A percentile compares a stretch with the other conserved stretches of the same genome.
Conservation (phyloP, 805 yeast genomes). For the Candida silvicultrix region DNA sequence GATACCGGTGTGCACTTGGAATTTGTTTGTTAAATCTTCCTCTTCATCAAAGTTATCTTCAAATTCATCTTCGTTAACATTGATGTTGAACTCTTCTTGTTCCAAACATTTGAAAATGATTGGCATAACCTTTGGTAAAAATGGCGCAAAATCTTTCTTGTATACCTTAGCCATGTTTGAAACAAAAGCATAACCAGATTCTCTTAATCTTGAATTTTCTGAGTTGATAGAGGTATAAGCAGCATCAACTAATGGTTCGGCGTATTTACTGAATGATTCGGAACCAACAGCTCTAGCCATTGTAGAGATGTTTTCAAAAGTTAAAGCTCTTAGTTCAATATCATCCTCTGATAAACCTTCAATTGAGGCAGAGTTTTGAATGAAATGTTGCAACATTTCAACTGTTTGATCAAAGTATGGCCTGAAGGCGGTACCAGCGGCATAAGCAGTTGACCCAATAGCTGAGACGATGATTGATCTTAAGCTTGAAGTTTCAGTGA, state of each 20-base stretch:
- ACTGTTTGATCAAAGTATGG: slow-evolving; percentile 85
- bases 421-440: slow-evolving; percentile 80
- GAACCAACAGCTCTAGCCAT: slow-evolving; percentile 97
- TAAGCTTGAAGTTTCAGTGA: slow-evolving; percentile 64
- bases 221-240: slow-evolving; percentile 75
- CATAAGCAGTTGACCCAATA: slow-evolving; percentile 94
- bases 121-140: slow-evolving; percentile 77
- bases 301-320: slow-evolving; percentile 89
- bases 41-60: slow-evolving; percentile 37
- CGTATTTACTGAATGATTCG: slow-evolving; percentile 77
- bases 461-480: slow-evolving; percentile 86
- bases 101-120: slow-evolving; percentile 76
- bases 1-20: slow-evolving; percentile 89
- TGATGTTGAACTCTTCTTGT: slow-evolving; percentile 77
- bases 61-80: slow-evolving; percentile 43
- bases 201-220: slow-evolving; percentile 81
- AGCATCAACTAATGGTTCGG: slow-evolving; percentile 83
- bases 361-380: slow-evolving; percentile 57
- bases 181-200: slow-evolving; percentile 89
- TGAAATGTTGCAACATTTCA: slow-evolving; percentile 74
- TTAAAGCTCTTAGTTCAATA: slow-evolving; percentile 83
- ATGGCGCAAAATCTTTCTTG: slow-evolving; percentile 83
- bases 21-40: slow-evolving; percentile 61
- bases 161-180: slow-evolving; percentile 93
- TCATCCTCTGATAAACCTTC: slow-evolving; percentile 86